Conservation (phyloP, 306 rosid species). For the Arachis stenosperma region DNA sequence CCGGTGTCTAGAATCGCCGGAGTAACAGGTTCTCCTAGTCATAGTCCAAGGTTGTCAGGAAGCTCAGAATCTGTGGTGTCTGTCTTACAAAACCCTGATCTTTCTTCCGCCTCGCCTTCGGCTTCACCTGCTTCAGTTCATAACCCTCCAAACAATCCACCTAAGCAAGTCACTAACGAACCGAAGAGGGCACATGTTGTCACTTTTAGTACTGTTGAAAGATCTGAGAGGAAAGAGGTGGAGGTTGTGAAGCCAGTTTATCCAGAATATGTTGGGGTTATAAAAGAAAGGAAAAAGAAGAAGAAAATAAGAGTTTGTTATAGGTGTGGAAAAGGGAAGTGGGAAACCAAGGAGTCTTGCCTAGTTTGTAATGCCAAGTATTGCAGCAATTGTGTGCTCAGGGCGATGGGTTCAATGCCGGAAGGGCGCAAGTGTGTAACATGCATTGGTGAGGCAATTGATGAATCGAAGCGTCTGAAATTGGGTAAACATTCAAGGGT, state of each 20-base stretch:
- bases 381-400: slow-evolving; percentile 88
- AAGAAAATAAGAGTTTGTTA: slow-evolving; percentile 81
- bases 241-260: slow-evolving; percentile 69
- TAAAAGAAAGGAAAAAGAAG: slow-evolving; percentile 82
- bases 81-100: slow-evolving; percentile 83
- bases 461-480: slow-evolving; percentile 79
- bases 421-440: slow-evolving; percentile 96
- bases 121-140: slow-evolving; percentile 90
- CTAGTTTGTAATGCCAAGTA: slow-evolving; percentile 87
- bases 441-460: slow-evolving; percentile 86
- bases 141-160: slow-evolving; percentile 60
- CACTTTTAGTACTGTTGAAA: slow-evolving; percentile 78
- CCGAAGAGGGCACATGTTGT: slow-evolving; percentile 77
- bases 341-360: slow-evolving; percentile 97
- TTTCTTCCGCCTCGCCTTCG: slow-evolving; percentile 86
- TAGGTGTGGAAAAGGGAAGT: slow-evolving; percentile 92
- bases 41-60: slow-evolving; percentile 78
- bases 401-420: slow-evolving; percentile 99
- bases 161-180: slow-evolving; percentile 56
- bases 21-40: slow-evolving; percentile 67
- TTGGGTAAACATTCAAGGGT: slow-evolving; percentile 90
- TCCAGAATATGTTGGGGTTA: slow-evolving; percentile 72
- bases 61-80: slow-evolving; percentile 96
- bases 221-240: slow-evolving; percentile 63
- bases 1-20: slow-evolving; percentile 87